Percentiles rank a stretch among this genome's conserved stretches.
These are phyloP conservation scores for Colletotrichum paranaense DNA, from an alignment of 2,329 filamentous ascomycete genomes.

Conservation along the genomic window DNA sequence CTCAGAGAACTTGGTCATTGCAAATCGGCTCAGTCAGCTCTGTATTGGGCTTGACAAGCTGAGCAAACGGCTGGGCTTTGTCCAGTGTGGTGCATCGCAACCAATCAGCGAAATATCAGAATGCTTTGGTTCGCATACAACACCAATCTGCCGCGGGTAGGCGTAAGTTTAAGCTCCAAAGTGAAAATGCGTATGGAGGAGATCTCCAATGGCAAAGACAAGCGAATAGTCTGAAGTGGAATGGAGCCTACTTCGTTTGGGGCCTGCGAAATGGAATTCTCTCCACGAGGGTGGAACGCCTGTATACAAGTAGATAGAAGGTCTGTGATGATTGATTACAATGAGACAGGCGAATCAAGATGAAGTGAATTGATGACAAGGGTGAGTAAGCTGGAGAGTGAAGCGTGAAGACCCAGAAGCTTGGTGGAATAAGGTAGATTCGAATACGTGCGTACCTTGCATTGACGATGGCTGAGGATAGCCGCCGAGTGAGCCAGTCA, in stretches of 20 bases:
- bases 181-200: not conserved
- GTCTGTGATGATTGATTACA: not conserved
- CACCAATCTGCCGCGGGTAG: not conserved
- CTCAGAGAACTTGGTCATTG: not conserved
- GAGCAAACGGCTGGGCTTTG: not conserved
- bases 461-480: not conserved
- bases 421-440: not conserved
- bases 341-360: not conserved
- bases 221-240: conserved; percentile 7
- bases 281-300: conserved; percentile 7
- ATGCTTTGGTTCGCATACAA: not conserved
- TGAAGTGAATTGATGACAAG: not conserved
- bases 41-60: not conserved
- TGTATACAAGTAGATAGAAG: not conserved
- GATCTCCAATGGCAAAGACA: not conserved
- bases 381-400: not conserved
- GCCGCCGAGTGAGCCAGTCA: not conserved
- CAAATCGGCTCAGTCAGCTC: not conserved
- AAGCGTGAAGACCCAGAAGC: not conserved
- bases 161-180: not conserved
- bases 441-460: not conserved
- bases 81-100: not conserved
- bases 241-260: conserved; percentile 3
- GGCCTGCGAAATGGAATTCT: conserved; percentile 18
- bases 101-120: not conserved